Evolutionary conservation across 2,329 filamentous ascomycete species (phyloP).

Genomic region (Ophioceras dolichostomum): DNA sequence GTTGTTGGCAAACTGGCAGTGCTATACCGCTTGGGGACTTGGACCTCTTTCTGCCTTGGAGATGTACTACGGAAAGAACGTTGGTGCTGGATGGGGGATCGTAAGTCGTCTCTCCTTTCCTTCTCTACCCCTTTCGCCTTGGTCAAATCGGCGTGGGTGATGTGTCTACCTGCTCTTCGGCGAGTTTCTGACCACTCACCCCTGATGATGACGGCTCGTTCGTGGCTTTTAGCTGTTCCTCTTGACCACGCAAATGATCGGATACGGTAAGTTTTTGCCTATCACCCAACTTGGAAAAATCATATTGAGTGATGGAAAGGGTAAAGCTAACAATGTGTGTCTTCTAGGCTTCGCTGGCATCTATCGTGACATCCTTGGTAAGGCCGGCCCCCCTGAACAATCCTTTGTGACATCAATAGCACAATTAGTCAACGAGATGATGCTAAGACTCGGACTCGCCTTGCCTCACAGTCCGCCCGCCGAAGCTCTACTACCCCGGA

Average conservation of each 20-base stretch:
- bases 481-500: slow-evolving; percentile 17
- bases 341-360: slow-evolving; percentile 12
- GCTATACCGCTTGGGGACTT: slow-evolving; percentile 16
- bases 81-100: slow-evolving; percentile 15
- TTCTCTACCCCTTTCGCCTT: too few relatives aligned
- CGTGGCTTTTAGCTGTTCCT: too few relatives aligned
- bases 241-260: slow-evolving; percentile 17
- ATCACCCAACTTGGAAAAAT: not conserved
- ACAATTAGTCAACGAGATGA: too few relatives aligned
- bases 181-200: too few relatives aligned
- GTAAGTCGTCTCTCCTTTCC: too few relatives aligned
- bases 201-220: too few relatives aligned
- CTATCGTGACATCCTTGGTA: slow-evolving; percentile 15
- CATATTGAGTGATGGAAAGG: not conserved
- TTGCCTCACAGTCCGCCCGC: slow-evolving; percentile 17
- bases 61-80: slow-evolving; percentile 14
- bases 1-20: slow-evolving; percentile 8
- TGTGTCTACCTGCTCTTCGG: too few relatives aligned
- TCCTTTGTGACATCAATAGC: too few relatives aligned
- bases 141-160: too few relatives aligned
- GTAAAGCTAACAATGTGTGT: not conserved
- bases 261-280: slow-evolving; percentile 11
- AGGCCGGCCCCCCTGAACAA: too few relatives aligned
- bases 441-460: too few relatives aligned
- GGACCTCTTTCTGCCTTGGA: slow-evolving; percentile 16